Evolutionary conservation across 345 rosid genomes (phyloP), one percentile per base, ranked within the genome.

Genomic region (Toxicodendron radicans): DNA sequence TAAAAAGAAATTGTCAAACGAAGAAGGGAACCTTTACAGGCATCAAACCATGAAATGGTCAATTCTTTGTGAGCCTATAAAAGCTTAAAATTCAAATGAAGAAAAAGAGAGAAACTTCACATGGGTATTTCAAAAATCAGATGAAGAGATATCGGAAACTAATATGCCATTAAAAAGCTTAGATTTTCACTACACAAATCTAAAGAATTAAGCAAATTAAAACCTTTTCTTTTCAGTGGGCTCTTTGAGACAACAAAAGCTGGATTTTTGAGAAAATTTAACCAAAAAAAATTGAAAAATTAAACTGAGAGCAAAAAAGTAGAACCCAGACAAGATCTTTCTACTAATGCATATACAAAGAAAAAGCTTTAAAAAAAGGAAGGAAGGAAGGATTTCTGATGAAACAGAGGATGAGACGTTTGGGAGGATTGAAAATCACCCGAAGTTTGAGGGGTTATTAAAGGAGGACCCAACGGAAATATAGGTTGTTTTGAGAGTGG

Each of bases 21-120:
- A 60, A 12, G 5, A 54, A 72, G 16, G 38, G 68, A 79, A 73
- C 80, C 58, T 68, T 70, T 73, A 82, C 77, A 76, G 78, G 71
- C 74, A 75, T 62, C 68, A 54, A 61, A 81, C 80, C 81, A 66
- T 67, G 87, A 87, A 85, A 80, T 24, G 87, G 91, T 84, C 85
- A 83, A 82, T 53, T 68, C 52, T 21, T 21, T 32, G 62, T 65
- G 7, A 38, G 43, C 43, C 43, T 5, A 38, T 38, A 38, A 38
- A 38, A 60, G 66, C 78, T 75, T 35, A 41, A 2, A 67, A 75
- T 27, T 75, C 32, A 56, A 76, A 69, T 58, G 52, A 66, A 72
- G 46, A 33, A 38, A 33, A 38, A 38, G 8, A 41, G 24, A 38
- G 27, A 48, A 2, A 52, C 48, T 52, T 53, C 53, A 60, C 60